Percentiles rank a stretch among this genome's conserved stretches.
phyloP scores from a whole-genome alignment of 805 yeast species.

The Komagataella phaffii region DNA sequence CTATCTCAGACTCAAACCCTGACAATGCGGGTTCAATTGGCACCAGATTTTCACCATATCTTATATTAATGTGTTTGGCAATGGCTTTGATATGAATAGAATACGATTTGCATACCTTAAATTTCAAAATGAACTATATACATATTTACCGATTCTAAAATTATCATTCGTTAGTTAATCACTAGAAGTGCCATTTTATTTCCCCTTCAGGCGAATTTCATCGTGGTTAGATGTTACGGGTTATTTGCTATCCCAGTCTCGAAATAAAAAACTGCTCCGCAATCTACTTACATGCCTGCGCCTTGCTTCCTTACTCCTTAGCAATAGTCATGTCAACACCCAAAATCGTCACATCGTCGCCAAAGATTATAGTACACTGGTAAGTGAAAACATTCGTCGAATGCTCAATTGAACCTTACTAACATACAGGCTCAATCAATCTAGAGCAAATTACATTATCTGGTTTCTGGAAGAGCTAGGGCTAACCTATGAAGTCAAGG shows the following conservation, averaged over 20 bases:
- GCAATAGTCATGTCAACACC: slow-evolving; percentile 5
- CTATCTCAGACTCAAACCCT: background rate
- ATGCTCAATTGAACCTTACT: background rate
- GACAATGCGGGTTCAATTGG: background rate
- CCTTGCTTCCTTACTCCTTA: slow-evolving; percentile 6
- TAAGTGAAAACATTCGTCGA: background rate
- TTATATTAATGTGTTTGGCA: background rate
- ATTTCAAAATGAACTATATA: background rate
- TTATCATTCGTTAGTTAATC: background rate
- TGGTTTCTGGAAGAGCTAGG: slow-evolving; percentile 55
- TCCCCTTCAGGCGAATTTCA: no score
- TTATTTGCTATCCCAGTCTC: background rate
- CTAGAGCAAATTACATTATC: slow-evolving; percentile 46
- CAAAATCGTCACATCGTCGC: background rate
- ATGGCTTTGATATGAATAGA: background rate
- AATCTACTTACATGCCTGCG: background rate
- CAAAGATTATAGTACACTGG: background rate
- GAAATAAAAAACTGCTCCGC: background rate
- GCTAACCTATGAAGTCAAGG: slow-evolving; percentile 38
- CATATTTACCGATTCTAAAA: background rate
- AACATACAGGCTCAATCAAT: slow-evolving; percentile 28
- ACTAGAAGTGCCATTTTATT: no score
- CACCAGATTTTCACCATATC: background rate
- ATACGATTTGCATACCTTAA: background rate
- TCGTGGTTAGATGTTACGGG: no score